Evolutionary conservation across 768 basidiomycete genomes (phyloP), one percentile per base, ranked within the genome.

Genomic region (Asterophora lycoperdoides): DNA sequence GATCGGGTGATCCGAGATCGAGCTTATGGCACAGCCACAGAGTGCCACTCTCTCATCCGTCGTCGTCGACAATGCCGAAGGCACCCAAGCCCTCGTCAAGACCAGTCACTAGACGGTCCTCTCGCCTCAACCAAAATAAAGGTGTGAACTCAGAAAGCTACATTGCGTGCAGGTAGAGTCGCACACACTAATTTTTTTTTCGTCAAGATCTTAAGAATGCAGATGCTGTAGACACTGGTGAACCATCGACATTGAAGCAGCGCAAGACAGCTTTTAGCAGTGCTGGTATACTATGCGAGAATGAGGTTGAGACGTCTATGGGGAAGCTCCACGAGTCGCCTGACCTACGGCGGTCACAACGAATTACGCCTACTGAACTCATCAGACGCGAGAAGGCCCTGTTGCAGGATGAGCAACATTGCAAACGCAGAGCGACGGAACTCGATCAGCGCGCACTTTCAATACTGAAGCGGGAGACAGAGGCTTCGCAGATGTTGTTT

Each of bases 391-490:
- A 72, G 56, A 59, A 64, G 42, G 56, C 63, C 4, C 59, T 75
- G 44, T 37, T 67, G 32, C 42, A 63, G 45, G 66, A 68, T 43
- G 75, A 78, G 54, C 59, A 67, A 45, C 73, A 76, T 26, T 68
- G 70, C 48, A 65, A 65, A 42, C 64, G 59, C 49, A 66, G 64
- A 43, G 49, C 57, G 30, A 60, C 66, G 18, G 68, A 69, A 46
- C 61, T 77, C 35, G 72, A 78, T 38, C 64, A 72, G 46, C 72
- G 74, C 48, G 60, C 73, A 17, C 46, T 61, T 33, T 58, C 61
- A 1, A 60, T 77, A 19, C 63, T 68, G 26, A 64, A 63, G 52
- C 71, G 64, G 51, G 75, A 80, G 58, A 64, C 67, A 38, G 71
- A 78, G 45, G 68, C 73, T 8, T 63, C 65, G 17, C 53, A 60